Base-by-base conservation (phyloP, 768 basidiomycete genomes). In the Calocera cornea region DNA sequence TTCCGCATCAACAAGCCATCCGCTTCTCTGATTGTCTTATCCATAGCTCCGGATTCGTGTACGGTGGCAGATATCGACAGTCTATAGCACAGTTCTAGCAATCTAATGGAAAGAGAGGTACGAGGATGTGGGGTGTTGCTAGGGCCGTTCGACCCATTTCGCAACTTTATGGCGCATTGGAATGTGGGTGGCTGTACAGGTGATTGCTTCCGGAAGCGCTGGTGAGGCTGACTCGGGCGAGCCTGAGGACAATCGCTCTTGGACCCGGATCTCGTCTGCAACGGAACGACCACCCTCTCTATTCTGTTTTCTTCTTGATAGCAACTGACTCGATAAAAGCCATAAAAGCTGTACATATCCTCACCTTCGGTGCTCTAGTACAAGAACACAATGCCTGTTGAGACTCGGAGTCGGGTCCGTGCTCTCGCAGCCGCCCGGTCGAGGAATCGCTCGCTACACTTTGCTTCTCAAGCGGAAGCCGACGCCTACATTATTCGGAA, bases 1-100 rank as follows among this genome's bases (percentile, higher is more conserved):
- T 81, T 73, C 3, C 76, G 68, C 73, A 82, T 79, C 64, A 83
- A 73, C 60, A 83, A 70, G 5, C 80, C 82, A 2, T 80, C 78
- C 12, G 76, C 79, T 54, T 78, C 70, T 36, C 81, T 72, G 66
- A 83, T 77, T 33, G 77, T 80, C 70, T 78, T 79, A 36, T 74
- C 65, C 78, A 79, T 78, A 10, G 68, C 36, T 38, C 7, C 36
- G 14, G 27, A 33, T 27, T 14, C 10, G 10, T 60, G 27, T 31
- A 31, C 2, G 31, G 19, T 60, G 54, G 31, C 27, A 29, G 54
- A 33, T 60, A 60, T 60, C 16, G 54, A 60, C 54, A 60, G 31
- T 16, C 27, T 60, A 60, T 60, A 29, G 24, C 27, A 60, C 54
- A 60, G 19, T 11, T 60, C 54, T 60, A 60, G 31, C 24, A 11